Base-by-base conservation (phyloP, 140 eudicot species). In the Anethum foeniculum region DNA sequence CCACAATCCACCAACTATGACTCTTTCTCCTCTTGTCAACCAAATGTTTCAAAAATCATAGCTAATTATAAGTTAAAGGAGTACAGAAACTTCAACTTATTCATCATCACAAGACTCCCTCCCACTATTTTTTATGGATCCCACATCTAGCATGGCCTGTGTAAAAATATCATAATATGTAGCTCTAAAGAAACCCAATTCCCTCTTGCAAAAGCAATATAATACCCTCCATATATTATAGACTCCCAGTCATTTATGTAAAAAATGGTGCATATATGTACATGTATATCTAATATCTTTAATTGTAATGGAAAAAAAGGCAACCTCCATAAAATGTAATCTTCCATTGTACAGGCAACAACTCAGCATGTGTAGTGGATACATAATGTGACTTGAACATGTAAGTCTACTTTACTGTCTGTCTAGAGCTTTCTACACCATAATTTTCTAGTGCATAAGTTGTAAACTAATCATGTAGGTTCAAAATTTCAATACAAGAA, bases 41-140 rank as follows among this genome's bases (percentile, higher is more conserved):
- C 58, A 76, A 76, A 68, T 30, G 74, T 68, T 76, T 49, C 28
- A 44, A 79, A 56, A 73, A 76, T 48, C 23, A 68, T 68, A 15
- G 74, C 74, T 68, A 68, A 68, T 32, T 12, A 68, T 68, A 68
- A 32, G 74, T 44, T 68, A 68, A 15, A 68, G 25, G 74, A 41
- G 39, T 30, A 38, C 47, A 15, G 64, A 80, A 43, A 75, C 36
- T 77, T 56, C 78, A 44, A 34, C 16, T 72, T 78, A 68, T 6
- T 67, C 82, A 83, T 85, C 87, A 85, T 86, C 87, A 87, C 84
- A 82, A 79, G 83, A 80, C 82, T 83, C 86, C 84, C 82, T 81
- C 85, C 76, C 83, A 41, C 89, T 83, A 82, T 90, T 85, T 83
- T 85, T 82, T 85, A 82, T 78, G 79, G 90, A 90, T 72, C 91